Conservation (phyloP, 1,284 basidiomycete genomes). For the Coniophora puteana region DNA sequence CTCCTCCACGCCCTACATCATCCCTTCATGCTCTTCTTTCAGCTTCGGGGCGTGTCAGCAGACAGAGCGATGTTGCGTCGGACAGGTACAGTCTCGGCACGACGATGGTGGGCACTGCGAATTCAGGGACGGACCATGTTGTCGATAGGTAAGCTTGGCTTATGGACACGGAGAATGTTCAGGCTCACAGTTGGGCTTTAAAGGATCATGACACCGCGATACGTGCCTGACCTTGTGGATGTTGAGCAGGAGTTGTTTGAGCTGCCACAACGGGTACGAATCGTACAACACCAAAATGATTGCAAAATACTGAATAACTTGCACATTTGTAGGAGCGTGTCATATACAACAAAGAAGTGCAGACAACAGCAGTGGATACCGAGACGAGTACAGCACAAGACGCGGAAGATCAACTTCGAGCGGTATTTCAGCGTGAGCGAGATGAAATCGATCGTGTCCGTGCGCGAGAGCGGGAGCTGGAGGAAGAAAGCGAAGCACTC, state of each 20-base stretch:
- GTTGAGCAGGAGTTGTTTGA: constrained; percentile 87
- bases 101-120: constrained; percentile 43
- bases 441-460: constrained; percentile 70
- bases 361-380: constrained; percentile 70
- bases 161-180: not conserved
- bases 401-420: constrained; percentile 72
- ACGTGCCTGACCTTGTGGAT: constrained; percentile 76
- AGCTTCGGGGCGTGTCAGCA: constrained; percentile 57
- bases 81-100: constrained; percentile 45
- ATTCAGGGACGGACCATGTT: constrained; percentile 60
- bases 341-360: constrained; percentile 92
- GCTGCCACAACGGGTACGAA: constrained; percentile 75
- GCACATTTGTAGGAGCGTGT: constrained; percentile 73
- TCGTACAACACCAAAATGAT: too few relatives aligned
- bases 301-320: too few relatives aligned
- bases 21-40: constrained; percentile 41
- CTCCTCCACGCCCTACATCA: constrained; percentile 49
- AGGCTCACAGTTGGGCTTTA: constrained; percentile 21
- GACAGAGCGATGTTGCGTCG: constrained; percentile 60
- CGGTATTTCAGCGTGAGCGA: constrained; percentile 64
- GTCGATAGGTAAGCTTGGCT: constrained; percentile 53
- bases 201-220: constrained; percentile 61
- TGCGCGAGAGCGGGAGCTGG: constrained; percentile 75
- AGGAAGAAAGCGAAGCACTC: constrained; percentile 74
- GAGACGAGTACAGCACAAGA: constrained; percentile 39